Evolutionary conservation across 2,329 filamentous ascomycete genomes (phyloP).

Genomic region (Beauveria bassiana): DNA sequence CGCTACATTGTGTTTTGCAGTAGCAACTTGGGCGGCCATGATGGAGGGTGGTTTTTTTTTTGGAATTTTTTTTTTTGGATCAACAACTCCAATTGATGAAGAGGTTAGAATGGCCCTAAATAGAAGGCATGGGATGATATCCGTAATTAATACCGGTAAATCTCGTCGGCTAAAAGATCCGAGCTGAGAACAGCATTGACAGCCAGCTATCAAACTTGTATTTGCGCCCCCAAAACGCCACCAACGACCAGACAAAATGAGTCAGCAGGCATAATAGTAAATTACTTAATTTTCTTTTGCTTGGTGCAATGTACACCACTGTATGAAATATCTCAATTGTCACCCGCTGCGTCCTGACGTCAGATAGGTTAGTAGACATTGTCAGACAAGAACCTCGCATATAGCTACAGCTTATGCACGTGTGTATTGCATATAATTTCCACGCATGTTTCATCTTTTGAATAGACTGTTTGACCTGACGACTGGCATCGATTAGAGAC

Average conservation of each 20-base stretch:
- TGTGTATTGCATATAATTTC: no score
- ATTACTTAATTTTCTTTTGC: no score
- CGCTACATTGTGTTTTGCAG: constrained; percentile 21
- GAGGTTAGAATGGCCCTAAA: background rate
- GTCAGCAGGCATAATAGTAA: background rate
- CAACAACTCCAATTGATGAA: background rate
- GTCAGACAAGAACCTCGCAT: no score
- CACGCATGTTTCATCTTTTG: no score
- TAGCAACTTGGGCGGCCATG: background rate
- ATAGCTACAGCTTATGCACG: no score
- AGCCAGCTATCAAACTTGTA: background rate
- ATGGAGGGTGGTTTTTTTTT: background rate
- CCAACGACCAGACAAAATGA: background rate
- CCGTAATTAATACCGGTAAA: background rate
- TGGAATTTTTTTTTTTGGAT: background rate
- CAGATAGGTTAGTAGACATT: no score
- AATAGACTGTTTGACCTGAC: no score
- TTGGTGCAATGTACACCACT: no score
- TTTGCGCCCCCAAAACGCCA: background rate
- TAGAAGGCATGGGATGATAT: background rate
- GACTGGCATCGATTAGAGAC: no score
- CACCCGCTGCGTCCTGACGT: no score
- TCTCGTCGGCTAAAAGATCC: background rate
- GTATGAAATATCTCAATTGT: no score
- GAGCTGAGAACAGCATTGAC: background rate